A percentile compares a stretch with the other conserved stretches of the same genome.
phyloP scores from a whole-genome alignment of 345 rosid genomes.

The Cardamine occulta region DNA sequence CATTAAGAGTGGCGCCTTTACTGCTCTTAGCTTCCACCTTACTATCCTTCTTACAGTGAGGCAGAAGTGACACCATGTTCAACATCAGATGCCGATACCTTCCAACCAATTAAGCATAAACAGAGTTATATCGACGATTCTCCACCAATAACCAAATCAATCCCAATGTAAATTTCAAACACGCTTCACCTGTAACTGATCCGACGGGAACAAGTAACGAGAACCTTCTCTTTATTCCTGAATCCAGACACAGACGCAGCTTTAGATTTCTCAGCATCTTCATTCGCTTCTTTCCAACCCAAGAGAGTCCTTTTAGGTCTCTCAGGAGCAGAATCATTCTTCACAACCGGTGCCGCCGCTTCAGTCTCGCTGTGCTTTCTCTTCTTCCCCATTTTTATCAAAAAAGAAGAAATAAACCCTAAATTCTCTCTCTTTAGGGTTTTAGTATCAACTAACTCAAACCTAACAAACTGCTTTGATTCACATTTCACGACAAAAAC shows the following conservation, averaged over 20 bases:
- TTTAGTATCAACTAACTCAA: constrained; percentile 18
- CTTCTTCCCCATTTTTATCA: constrained; percentile 63
- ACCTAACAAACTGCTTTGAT: constrained; percentile 30
- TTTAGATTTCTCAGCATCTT: constrained; percentile 38
- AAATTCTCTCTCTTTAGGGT: constrained; percentile 21
- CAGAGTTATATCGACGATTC: not conserved
- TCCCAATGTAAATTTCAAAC: not conserved
- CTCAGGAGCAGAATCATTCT: constrained; percentile 60
- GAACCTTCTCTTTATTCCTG: constrained; percentile 95
- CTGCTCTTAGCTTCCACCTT: constrained; percentile 83
- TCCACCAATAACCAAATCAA: not conserved
- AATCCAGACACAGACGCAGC: constrained; percentile 41
- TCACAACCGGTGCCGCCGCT: constrained; percentile 48
- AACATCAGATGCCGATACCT: constrained; percentile 98
- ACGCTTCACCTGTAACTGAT: constrained; percentile 75
- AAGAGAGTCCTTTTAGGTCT: constrained; percentile 76
- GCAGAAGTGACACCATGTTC: constrained; percentile 86
- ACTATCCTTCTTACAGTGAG: constrained; percentile 95
- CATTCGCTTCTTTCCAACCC: constrained; percentile 79
- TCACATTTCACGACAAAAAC: not conserved
- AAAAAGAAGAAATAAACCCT: not conserved
- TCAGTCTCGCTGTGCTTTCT: constrained; percentile 72
- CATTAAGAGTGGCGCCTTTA: constrained; percentile 80
- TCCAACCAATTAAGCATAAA: not conserved
- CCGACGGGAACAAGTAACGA: constrained; percentile 92